Base-by-base conservation (phyloP, 495 filamentous ascomycete species). In the Aspergillus leporis region DNA sequence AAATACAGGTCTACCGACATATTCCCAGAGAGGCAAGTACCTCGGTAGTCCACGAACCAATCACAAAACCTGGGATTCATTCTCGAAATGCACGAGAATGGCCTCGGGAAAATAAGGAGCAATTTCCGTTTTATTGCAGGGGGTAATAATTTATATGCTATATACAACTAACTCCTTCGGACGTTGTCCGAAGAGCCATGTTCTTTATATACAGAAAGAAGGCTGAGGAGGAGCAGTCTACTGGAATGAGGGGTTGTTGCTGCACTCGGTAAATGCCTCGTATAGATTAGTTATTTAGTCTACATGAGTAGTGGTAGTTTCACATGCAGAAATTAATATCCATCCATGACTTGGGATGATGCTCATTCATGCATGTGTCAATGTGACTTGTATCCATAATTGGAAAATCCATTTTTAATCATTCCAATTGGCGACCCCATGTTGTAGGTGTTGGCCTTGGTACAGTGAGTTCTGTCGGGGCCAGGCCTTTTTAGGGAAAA, bases 101-200 rank as follows among this genome's bases (percentile, higher is more conserved):
- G 38, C 58, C 60, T 72, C 71, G 71, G 71, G 67, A 60, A 59
- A 70, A 52, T 49, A 60, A 74, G 71, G 71, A 59, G 57, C 48
- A 1, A 47, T 47, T 47, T 31, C 19, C 23, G 47, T 28, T 28
- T 50, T 21, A 36, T 36, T 14, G 34, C 10, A 3, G 34, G 38
- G 38, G 38, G 16, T 41, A n/a, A 5, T n/a, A 41, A 18, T 14
- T 5, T 3, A 5, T 41, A 41, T 41, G n/a, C 14, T 7, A 5
- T 16, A n/a, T 41, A 41, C 16, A 41, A 41, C 6, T 41, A n/a
- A n/a, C n/a, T n/a, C n/a, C 14, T 41, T 41, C 38, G 38, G 38
- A 41, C 38, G 38, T 41, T 41, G 38, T n/a, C 38, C 38, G 38
- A 41, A 41, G 38, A n/a, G 38, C 10, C 38, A n/a, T 41, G 3